Conservation (phyloP, 192 early-diverging fungal species). For the Dimargaris cristalligena region DNA sequence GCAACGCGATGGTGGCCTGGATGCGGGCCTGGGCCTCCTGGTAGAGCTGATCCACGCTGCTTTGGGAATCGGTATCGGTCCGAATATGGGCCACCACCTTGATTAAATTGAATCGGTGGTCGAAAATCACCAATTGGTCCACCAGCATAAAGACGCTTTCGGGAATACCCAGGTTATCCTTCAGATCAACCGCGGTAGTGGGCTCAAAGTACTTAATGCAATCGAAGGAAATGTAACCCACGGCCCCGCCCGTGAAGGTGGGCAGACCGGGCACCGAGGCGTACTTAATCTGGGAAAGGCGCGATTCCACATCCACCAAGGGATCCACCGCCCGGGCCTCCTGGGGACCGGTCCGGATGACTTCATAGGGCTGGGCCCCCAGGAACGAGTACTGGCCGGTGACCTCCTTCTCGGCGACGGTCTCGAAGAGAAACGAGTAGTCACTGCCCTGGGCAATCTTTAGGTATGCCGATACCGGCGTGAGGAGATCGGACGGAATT, state of each 20-base stretch:
- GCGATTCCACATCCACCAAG: conserved; percentile 65
- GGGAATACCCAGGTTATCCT: conserved; percentile 77
- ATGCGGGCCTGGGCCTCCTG: conserved; percentile 53
- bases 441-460: conserved; percentile 59
- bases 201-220: conserved; percentile 98
- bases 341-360: conserved; percentile 55
- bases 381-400: conserved; percentile 94
- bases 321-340: conserved; percentile 71
- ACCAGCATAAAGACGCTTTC: conserved; percentile 90
- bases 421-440: conserved; percentile 93
- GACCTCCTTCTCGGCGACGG: conserved; percentile 82
- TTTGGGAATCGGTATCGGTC: conserved; percentile 36
- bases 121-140: conserved; percentile 91
- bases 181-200: conserved; percentile 54
- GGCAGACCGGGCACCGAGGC: conserved; percentile 72
- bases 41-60: conserved; percentile 43
- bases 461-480: conserved; percentile 92
- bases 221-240: conserved; percentile 96
- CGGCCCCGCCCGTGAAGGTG: conserved; percentile 61
- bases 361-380: conserved; percentile 79
- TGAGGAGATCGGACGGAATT: conserved; percentile 81
- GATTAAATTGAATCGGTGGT: conserved; percentile 79
- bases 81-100: conserved; percentile 85
- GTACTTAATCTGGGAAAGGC: conserved; percentile 57
- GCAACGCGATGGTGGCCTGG: conserved; percentile 38